Evolutionary conservation across 1,139 yeast genomes (phyloP).

Genomic region (Magnusiomyces suaveolens): DNA sequence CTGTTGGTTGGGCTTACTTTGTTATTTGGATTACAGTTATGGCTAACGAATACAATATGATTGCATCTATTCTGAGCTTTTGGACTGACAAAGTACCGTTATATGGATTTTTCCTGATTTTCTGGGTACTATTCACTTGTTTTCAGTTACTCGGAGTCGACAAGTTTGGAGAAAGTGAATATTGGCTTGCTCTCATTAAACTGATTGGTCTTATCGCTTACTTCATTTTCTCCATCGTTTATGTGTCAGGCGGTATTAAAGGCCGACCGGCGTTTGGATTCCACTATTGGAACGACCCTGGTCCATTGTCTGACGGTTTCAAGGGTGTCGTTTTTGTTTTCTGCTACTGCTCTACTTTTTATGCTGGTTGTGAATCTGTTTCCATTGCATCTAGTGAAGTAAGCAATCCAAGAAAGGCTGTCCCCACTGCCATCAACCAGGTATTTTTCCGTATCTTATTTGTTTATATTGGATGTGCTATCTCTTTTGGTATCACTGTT

Average conservation of each 20-base stretch:
- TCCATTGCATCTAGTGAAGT: constrained; percentile 90
- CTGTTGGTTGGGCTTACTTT: constrained; percentile 55
- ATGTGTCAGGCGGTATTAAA: constrained; percentile 53
- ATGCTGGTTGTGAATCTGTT: constrained; percentile 74
- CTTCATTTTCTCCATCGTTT: constrained; percentile 49
- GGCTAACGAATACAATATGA: constrained; percentile 50
- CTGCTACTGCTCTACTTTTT: constrained; percentile 58
- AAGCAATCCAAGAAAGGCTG: constrained; percentile 67
- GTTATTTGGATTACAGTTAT: constrained; percentile 54
- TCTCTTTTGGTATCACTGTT: constrained; percentile 74
- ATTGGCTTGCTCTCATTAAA: constrained; percentile 52
- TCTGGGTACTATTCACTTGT: constrained; percentile 45
- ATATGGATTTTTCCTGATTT: constrained; percentile 47
- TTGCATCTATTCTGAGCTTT: constrained; percentile 43
- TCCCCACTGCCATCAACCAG: constrained; percentile 76
- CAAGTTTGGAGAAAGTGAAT: constrained; percentile 60
- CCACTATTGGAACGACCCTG: constrained; percentile 86
- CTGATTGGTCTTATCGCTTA: constrained; percentile 47
- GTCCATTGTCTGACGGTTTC: constrained; percentile 59
- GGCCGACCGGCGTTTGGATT: constrained; percentile 31
- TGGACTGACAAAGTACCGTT: constrained; percentile 57
- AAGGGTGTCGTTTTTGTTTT: constrained; percentile 49
- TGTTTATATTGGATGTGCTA: constrained; percentile 68
- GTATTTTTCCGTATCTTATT: constrained; percentile 72
- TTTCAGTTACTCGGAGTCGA: constrained; percentile 50